Conservation (phyloP, 305 asterid genomes). For the Ilex paraguariensis region DNA sequence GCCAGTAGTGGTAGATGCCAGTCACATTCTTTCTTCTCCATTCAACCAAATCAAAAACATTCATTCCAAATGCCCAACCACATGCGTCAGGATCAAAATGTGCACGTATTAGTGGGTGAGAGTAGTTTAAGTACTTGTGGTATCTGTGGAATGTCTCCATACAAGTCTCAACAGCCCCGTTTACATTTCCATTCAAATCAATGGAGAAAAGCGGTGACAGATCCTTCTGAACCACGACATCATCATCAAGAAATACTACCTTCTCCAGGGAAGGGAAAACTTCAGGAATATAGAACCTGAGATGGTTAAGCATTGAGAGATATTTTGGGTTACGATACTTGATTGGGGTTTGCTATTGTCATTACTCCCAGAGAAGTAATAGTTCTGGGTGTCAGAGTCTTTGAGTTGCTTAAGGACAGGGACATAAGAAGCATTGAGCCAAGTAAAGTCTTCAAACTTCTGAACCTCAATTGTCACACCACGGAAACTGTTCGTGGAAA, state of each 20-base stretch:
- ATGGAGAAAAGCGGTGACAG: neutral
- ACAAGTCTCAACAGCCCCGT: too few species aligned
- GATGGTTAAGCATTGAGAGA: neutral
- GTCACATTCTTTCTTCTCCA: neutral
- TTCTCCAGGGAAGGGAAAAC: neutral
- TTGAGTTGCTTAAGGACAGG: neutral
- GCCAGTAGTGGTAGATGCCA: neutral
- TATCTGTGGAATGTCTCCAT: too few species aligned
- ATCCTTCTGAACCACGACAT: neutral
- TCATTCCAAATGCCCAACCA: neutral
- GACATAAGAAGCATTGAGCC: neutral
- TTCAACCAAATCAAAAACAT: neutral
- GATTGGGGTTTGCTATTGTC: neutral
- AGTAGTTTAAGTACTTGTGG: too few species aligned
- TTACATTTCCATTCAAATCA: neutral
- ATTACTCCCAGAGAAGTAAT: neutral
- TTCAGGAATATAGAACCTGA: neutral
- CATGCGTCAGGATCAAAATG: neutral
- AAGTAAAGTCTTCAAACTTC: neutral
- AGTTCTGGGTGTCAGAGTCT: neutral
- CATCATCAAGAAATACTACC: neutral
- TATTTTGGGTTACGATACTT: neutral
- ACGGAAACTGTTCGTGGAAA: neutral
- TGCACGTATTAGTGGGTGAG: neutral
- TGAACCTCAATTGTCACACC: neutral